These are phyloP conservation scores for Amanita exitialis DNA, from an alignment of 768 basidiomycete genomes.

Conservation along the genomic window DNA sequence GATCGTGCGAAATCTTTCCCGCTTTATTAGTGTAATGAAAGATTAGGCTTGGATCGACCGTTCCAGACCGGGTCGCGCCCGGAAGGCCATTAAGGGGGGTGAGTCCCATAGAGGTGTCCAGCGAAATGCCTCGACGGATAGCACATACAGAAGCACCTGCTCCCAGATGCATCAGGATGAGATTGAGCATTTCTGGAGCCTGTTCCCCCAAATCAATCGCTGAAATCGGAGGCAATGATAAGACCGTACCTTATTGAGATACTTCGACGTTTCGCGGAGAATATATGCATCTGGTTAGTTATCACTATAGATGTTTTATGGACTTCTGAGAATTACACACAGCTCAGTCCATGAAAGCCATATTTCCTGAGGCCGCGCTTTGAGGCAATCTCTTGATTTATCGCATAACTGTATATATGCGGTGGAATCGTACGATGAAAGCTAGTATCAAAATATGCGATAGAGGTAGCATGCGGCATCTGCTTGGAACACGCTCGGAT, in stretches of 20 bases:
- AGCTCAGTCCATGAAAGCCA: slow-evolving; percentile 85
- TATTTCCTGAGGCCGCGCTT: slow-evolving; percentile 75
- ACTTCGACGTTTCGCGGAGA: slow-evolving; percentile 45
- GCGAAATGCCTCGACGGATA: slow-evolving; percentile 59
- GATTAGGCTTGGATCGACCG: slow-evolving; percentile 77
- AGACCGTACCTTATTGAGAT: slow-evolving; percentile 42
- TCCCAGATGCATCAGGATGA: slow-evolving; percentile 82
- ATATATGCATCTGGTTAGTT: slow-evolving; percentile 50
- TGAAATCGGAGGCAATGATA: not conserved
- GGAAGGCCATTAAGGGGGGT: slow-evolving; percentile 85
- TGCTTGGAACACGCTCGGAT: slow-evolving; percentile 49
- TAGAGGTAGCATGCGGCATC: slow-evolving; percentile 58
- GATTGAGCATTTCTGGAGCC: slow-evolving; percentile 42
- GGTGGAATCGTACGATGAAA: slow-evolving; percentile 72
- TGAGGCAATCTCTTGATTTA: slow-evolving; percentile 51
- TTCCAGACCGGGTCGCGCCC: slow-evolving; percentile 79
- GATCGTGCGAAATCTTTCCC: slow-evolving; percentile 44
- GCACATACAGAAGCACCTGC: slow-evolving; percentile 84
- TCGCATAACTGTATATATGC: slow-evolving; percentile 74
- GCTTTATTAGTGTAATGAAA: slow-evolving; percentile 69
- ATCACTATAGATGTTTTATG: not conserved
- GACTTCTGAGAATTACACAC: slow-evolving; percentile 23
- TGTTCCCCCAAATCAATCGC: slow-evolving; percentile 11
- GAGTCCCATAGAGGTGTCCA: slow-evolving; percentile 89
- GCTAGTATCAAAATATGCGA: slow-evolving; percentile 85